phyloP scores from a whole-genome alignment of 768 basidiomycete genomes.

The Tylopilus balloui region DNA sequence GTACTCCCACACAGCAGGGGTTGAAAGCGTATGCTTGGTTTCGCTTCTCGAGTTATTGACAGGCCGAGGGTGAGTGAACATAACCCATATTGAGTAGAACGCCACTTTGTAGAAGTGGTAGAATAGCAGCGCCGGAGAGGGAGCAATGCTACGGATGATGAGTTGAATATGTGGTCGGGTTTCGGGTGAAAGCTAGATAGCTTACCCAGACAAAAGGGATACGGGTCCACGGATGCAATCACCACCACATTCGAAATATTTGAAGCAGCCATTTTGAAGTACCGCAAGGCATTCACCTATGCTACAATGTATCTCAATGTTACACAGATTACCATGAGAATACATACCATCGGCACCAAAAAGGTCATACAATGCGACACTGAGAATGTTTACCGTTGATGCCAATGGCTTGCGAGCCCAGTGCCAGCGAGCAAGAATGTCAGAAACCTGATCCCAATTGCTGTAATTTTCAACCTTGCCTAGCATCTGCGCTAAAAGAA shows the following conservation, averaged over 20 bases:
- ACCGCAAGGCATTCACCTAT: constrained; percentile 58
- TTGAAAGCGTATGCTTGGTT: constrained; percentile 38
- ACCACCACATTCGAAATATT: constrained; percentile 93
- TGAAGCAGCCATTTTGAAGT: constrained; percentile 86
- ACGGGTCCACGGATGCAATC: constrained; percentile 87
- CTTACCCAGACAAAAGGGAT: constrained; percentile 81
- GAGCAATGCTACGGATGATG: constrained; percentile 52
- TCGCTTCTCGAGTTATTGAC: background rate
- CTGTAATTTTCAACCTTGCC: constrained; percentile 37
- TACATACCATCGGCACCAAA: constrained; percentile 88
- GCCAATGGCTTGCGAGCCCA: constrained; percentile 82
- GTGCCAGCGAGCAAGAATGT: constrained; percentile 67
- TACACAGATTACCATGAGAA: background rate
- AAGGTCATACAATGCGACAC: constrained; percentile 88
- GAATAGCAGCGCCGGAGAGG: constrained; percentile 75
- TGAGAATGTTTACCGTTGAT: constrained; percentile 88
- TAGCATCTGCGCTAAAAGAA: constrained; percentile 63
- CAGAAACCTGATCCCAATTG: constrained; percentile 50
- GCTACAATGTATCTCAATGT: constrained; percentile 2
- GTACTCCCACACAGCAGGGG: constrained; percentile 56
- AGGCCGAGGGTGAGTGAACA: constrained; percentile 64
- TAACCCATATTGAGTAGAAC: constrained; percentile 87
- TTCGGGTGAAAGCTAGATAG: constrained; percentile 1
- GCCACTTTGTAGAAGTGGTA: constrained; percentile 96
- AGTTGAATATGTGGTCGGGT: background rate